These are phyloP conservation scores for Phyllachora maydis DNA, from an alignment of 2,329 filamentous ascomycete species.

Conservation along the genomic window DNA sequence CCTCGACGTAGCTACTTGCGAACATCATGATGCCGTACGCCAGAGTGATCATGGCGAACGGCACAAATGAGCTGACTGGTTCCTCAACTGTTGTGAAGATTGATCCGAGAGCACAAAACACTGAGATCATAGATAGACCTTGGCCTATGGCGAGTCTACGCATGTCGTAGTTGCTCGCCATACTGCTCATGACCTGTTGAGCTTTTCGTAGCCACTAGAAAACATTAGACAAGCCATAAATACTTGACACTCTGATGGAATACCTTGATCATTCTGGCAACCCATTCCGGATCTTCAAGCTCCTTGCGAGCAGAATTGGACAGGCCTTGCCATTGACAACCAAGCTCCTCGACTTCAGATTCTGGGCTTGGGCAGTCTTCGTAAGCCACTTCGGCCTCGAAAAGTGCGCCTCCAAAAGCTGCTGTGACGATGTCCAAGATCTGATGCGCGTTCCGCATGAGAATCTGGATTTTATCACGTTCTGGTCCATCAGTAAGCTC, in stretches of 20 bases:
- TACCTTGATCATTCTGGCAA: constrained; percentile 21
- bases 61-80: constrained; percentile 12
- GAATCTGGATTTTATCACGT: constrained; percentile 40
- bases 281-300: constrained; percentile 18
- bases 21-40: constrained; percentile 85
- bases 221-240: too few relatives aligned
- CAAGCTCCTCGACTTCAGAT: constrained; percentile 32
- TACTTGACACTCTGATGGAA: too few relatives aligned
- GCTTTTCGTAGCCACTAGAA: constrained; percentile 46
- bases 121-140: constrained; percentile 13
- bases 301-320: too few relatives aligned
- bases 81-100: constrained; percentile 8
- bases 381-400: constrained; percentile 11
- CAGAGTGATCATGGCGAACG: constrained; percentile 29
- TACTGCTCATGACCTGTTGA: constrained; percentile 66
- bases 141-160: constrained; percentile 31
- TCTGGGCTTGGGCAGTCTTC: constrained; percentile 14
- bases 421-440: constrained; percentile 59
- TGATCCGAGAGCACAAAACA: constrained; percentile 18
- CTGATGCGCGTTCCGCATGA: constrained; percentile 63
- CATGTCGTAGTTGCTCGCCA: constrained; percentile 83
- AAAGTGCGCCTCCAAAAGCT: constrained; percentile 36
- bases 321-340: constrained; percentile 44
- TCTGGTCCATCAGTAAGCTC: constrained; percentile 7
- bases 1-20: constrained; percentile 91